Percentiles rank a stretch among this genome's conserved stretches.
phyloP scores from a whole-genome alignment of 495 filamentous ascomycete genomes.

The Annulohypoxylon moriforme region DNA sequence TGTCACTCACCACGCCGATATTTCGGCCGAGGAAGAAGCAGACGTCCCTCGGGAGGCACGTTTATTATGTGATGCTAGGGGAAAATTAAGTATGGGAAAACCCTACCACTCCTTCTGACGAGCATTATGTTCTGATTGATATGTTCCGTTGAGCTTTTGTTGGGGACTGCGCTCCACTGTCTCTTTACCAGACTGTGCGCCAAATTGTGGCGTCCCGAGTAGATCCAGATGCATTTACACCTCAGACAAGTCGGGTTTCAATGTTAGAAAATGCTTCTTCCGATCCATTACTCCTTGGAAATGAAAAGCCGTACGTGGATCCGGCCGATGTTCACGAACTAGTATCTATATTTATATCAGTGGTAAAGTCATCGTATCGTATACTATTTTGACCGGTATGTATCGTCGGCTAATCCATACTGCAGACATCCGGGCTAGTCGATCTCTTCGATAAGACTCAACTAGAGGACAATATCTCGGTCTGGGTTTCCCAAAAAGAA shows the following conservation, averaged over 20 bases:
- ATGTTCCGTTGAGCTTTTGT: constrained; percentile 61
- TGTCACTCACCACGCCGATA: constrained; percentile 31
- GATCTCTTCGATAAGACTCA: constrained; percentile 54
- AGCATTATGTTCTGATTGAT: neutral
- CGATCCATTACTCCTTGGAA: constrained; percentile 20
- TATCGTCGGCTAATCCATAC: constrained; percentile 19
- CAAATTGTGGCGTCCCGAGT: constrained; percentile 72
- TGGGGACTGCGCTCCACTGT: constrained; percentile 75
- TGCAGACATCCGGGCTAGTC: constrained; percentile 52
- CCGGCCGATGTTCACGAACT: constrained; percentile 26
- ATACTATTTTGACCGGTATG: neutral
- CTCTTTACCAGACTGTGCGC: constrained; percentile 74
- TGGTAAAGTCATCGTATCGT: constrained; percentile 30
- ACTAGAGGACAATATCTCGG: constrained; percentile 44
- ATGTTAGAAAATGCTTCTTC: constrained; percentile 66
- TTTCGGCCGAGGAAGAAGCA: constrained; percentile 54
- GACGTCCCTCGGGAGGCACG: constrained; percentile 62
- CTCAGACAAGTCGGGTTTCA: constrained; percentile 71
- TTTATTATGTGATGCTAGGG: constrained; percentile 67
- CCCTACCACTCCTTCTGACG: neutral
- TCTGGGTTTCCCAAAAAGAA: constrained; percentile 44
- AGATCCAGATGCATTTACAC: constrained; percentile 71
- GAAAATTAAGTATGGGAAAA: constrained; percentile 60
- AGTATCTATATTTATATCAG: constrained; percentile 52
- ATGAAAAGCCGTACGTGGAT: constrained; percentile 42